A percentile compares a stretch with the other conserved stretches of the same genome.
phyloP scores from a whole-genome alignment of 441 rosid species.

The Croton setiger region DNA sequence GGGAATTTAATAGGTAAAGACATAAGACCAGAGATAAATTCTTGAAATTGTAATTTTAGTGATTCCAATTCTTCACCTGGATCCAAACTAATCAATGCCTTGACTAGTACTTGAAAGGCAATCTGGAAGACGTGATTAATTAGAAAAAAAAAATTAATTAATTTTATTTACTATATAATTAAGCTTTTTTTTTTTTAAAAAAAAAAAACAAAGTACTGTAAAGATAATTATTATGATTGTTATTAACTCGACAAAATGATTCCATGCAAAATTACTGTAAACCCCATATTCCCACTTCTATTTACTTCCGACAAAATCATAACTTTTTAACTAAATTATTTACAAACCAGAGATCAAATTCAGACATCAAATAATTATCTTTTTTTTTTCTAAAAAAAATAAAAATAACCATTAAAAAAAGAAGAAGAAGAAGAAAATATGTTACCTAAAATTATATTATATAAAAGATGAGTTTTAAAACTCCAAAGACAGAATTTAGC shows the following conservation, averaged over 20 bases:
- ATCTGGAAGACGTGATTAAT: slow-evolving; percentile 44
- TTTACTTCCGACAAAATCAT: slow-evolving; percentile 34
- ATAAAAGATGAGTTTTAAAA: slow-evolving; percentile 13
- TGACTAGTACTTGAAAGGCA: slow-evolving; percentile 87
- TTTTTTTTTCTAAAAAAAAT: not conserved
- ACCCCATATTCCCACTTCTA: slow-evolving; percentile 31
- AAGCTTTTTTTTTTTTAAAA: slow-evolving; percentile 33
- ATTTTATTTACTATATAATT: not conserved
- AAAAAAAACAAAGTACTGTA: slow-evolving; percentile 12
- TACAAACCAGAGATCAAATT: slow-evolving; percentile 36
- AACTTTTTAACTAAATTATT: slow-evolving; percentile 12
- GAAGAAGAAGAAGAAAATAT: slow-evolving; percentile 19
- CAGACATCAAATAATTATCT: slow-evolving; percentile 28
- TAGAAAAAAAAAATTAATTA: not conserved
- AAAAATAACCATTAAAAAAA: slow-evolving; percentile 11
- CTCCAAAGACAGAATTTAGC: slow-evolving; percentile 26
- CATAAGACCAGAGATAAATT: slow-evolving; percentile 89
- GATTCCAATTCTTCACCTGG: slow-evolving; percentile 70
- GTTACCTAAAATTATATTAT: too few relatives aligned
- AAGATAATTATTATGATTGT: slow-evolving; percentile 32
- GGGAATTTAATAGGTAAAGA: slow-evolving; percentile 86
- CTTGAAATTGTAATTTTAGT: slow-evolving; percentile 70
- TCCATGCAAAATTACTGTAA: slow-evolving; percentile 39
- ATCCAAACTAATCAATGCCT: slow-evolving; percentile 86
- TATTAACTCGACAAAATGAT: slow-evolving; percentile 42